Evolutionary conservation across 495 filamentous ascomycete genomes (phyloP), one percentile per base, ranked within the genome.

Genomic region (Mycothermus thermophilus): DNA sequence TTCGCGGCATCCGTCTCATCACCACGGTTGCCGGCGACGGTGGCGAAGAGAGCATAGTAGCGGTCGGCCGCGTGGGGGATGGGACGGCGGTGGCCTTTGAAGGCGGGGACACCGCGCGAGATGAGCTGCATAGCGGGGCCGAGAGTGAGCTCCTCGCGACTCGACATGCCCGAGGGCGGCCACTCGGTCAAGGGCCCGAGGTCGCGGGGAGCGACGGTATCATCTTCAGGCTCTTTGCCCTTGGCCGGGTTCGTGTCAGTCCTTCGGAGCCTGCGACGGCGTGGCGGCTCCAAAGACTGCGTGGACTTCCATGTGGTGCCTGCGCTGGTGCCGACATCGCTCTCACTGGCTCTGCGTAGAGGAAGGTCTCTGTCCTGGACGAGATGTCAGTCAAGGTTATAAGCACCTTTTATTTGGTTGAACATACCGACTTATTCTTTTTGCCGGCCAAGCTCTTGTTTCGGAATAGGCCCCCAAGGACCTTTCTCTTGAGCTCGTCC

Each of bases 21-120:
- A 24, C 57, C 52, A 3, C 50, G 48, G 32, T 66, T 67, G 7
- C 63, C 63, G 8, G 63, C 59, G 0, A 52, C 56, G 8, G 63
- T 69, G 6, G 61, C 57, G 40, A 60, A 71, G 9, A 73, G 43
- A 7, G 56, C 53, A 37, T 63, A 71, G 41, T 65, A 69, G 34
- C 66, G 51, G 18, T 69, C 64, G n/a, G 58, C 56, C 0, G 50
- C 57, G 44, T 69, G 60, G 23, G 62, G 56, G 30, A 69, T 58
- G 13, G 58, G 43, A 12, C 51, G 48, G 45, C 60, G 63, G 47
- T 64, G 54, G 14, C 64, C 64, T 36, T 57, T 61, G 43, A 63
- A 58, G 8, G 51, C 56, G 2, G 64, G 64, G 28, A 62, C 64
- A 18, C 64, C 64, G 7, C 51, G 47, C 19, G 59, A 56, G 36